phyloP scores from a whole-genome alignment of 169 alveolate genomes.

The Perkinsus olseni region DNA sequence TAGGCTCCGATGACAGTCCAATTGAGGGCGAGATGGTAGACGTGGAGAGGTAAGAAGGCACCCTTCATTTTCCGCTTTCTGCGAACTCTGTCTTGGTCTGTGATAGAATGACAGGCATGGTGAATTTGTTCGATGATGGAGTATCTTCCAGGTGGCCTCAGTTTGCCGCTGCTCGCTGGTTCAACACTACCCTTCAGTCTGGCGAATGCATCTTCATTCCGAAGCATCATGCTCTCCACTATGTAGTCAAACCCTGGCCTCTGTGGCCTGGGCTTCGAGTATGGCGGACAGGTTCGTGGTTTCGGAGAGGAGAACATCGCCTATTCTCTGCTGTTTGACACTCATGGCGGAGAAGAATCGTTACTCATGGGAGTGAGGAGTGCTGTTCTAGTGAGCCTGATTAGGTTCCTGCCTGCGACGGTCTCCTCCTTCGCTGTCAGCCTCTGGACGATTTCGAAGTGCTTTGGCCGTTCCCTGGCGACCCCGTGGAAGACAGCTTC shows the following conservation, averaged over 20 bases:
- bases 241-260: neutral
- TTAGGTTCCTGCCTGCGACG: neutral
- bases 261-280: neutral
- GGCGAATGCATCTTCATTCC: neutral
- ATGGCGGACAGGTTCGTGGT: neutral
- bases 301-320: neutral
- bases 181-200: neutral
- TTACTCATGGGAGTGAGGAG: neutral
- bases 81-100: too few species aligned
- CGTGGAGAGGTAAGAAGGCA: neutral
- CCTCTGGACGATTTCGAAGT: neutral
- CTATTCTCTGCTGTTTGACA: neutral
- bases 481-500: neutral
- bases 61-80: too few species aligned
- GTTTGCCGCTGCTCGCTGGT: neutral
- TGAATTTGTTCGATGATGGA: neutral
- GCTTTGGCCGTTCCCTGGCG: neutral
- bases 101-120: too few species aligned
- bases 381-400: neutral
- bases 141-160: neutral
- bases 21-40: neutral
- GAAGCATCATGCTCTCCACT: neutral
- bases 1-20: neutral
- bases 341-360: neutral
- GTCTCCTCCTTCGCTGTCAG: neutral